Evolutionary conservation across 768 basidiomycete genomes (phyloP), one percentile per base, ranked within the genome.

Genomic region (Boletus eberwhitei): DNA sequence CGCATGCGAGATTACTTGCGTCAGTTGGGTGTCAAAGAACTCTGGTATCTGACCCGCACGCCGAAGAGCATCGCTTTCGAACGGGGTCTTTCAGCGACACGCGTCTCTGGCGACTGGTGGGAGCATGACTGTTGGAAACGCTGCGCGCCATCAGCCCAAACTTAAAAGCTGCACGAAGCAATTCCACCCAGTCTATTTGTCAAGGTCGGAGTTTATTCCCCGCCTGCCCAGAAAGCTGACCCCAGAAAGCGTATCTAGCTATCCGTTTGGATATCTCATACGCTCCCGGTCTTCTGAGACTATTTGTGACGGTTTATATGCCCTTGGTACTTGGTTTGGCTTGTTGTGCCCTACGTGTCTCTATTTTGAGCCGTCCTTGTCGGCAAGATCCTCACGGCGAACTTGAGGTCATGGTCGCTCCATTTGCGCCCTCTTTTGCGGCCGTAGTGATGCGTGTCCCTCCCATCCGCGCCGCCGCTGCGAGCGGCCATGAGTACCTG

Each of bases 1-100:
- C 77, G 79, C 19, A 70, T 88, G 57, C 75, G 74, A 44, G 75
- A 77, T 12, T 98, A 98, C 70, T 74, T 93, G 29, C 72, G 74
- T 43, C 73, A 73, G 3, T 66, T 80, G n/a, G 82, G 80, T 5
- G 77, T 97, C 29, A 62, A 71, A 11, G 83, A 88, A 54, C 64
- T 91, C 4, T 90, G 86, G 86, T 80, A 76, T 71, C 71, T 92
- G 50, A 54, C 60, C 44, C 73, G 77, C 55, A 60, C 62, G 21
- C 73, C 75, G 1, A 66, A 71, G 1, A 59, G 19, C 65, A 68
- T n/a, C 29, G 39, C 57, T 31, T 68, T 68, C 37, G 57, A 63
- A 58, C 68, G 67, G 53, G 67, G 67, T 53, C 68, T 79, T 16
- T 70, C 64, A 4, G 63, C 85, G 43, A 73, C 75, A 43, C 77